A percentile compares a stretch with the other conserved stretches of the same genome.
Evolutionary conservation across 331 rosid species (phyloP).

Genomic region (Saraca asoca): DNA sequence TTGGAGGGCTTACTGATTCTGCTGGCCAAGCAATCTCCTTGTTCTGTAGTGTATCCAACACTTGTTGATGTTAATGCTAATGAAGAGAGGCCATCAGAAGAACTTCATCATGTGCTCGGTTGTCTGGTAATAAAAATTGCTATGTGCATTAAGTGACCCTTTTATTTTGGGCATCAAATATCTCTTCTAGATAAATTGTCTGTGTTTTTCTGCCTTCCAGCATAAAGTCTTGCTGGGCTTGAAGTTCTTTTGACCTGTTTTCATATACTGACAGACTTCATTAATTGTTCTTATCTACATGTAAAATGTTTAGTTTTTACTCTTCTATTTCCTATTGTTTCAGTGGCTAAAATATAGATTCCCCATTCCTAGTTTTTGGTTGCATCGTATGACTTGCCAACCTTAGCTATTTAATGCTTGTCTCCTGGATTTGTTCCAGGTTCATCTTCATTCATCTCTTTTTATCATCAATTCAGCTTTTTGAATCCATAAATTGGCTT

Average conservation of each 20-base stretch:
- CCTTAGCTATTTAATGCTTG: too few species aligned
- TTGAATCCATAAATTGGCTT: background rate
- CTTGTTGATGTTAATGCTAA: slow-evolving; percentile 86
- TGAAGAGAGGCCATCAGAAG: slow-evolving; percentile 89
- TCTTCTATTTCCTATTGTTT: too few species aligned
- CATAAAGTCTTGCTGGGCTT: too few species aligned
- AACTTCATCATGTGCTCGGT: slow-evolving; percentile 81
- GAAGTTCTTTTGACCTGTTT: too few species aligned
- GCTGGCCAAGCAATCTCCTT: slow-evolving; percentile 95
- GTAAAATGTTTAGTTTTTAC: background rate
- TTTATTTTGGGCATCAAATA: slow-evolving; percentile 26
- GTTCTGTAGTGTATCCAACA: slow-evolving; percentile 87
- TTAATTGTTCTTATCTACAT: too few species aligned
- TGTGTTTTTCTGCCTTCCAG: too few species aligned
- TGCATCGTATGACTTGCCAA: too few species aligned
- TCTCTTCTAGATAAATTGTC: background rate
- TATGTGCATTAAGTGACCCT: slow-evolving; percentile 27
- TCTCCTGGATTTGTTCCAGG: too few species aligned
- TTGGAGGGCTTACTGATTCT: slow-evolving; percentile 85
- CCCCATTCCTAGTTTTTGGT: too few species aligned
- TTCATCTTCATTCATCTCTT: background rate
- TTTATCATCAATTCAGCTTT: slow-evolving; percentile 18
- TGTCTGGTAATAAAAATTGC: slow-evolving; percentile 71
- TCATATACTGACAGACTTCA: too few species aligned
- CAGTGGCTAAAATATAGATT: too few species aligned